phyloP scores from a whole-genome alignment of 805 yeast genomes.

The Suhomyces sp. region DNA sequence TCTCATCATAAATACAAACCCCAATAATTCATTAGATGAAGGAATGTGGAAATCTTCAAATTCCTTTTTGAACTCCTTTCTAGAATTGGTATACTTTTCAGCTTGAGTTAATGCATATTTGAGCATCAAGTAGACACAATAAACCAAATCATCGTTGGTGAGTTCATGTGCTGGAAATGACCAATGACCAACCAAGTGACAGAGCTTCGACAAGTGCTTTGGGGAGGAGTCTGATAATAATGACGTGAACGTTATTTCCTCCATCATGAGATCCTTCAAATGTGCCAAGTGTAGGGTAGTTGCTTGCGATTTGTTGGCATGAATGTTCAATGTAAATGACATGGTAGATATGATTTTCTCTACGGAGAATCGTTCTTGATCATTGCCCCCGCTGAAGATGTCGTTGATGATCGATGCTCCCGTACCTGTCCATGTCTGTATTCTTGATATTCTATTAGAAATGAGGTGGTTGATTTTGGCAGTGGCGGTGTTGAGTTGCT shows the following conservation, averaged over 20 bases:
- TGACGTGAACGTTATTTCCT: conserved; percentile 28
- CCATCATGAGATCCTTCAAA: conserved; percentile 23
- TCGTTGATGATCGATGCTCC: conserved; percentile 21
- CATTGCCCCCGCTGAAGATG: not conserved
- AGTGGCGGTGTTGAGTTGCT: conserved; percentile 19
- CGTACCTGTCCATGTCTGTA: conserved; percentile 45
- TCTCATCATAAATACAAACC: conserved; percentile 64
- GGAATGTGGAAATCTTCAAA: conserved; percentile 11
- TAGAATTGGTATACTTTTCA: conserved; percentile 1
- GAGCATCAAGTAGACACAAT: conserved; percentile 57
- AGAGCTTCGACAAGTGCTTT: conserved; percentile 24
- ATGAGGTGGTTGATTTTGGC: conserved; percentile 22
- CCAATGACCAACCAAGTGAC: conserved; percentile 56
- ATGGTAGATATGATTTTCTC: conserved; percentile 28
- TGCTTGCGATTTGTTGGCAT: conserved; percentile 21
- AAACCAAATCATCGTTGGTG: conserved; percentile 61
- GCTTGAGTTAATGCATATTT: conserved; percentile 38
- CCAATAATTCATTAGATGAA: conserved; percentile 45
- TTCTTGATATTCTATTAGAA: conserved; percentile 32
- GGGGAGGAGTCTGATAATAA: conserved; percentile 25
- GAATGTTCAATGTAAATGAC: conserved; percentile 27
- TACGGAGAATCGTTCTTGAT: conserved; percentile 1
- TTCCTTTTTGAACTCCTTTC: not conserved
- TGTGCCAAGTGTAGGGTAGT: conserved; percentile 20
- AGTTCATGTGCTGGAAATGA: conserved; percentile 68